phyloP scores from a whole-genome alignment of 2,329 filamentous ascomycete species.

The Gaeumannomyces sp. region DNA sequence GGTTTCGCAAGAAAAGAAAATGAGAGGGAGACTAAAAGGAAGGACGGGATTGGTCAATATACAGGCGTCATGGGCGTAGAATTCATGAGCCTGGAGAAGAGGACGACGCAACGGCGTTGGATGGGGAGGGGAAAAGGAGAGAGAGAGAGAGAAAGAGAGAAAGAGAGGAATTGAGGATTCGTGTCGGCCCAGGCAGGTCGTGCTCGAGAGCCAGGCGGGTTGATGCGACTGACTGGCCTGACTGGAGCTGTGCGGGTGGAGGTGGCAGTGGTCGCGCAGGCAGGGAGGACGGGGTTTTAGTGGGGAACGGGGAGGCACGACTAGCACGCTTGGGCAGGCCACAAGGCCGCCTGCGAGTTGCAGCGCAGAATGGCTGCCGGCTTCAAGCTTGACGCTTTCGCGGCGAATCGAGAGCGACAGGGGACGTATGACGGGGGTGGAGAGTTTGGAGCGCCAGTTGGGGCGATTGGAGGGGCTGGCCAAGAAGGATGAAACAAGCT shows the following conservation, averaged over 20 bases:
- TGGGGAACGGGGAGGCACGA: constrained; percentile 2
- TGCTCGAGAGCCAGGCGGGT: constrained; percentile 5
- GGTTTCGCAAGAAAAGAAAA: constrained; percentile 5
- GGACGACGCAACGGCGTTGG: constrained; percentile 5
- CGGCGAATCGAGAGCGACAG: not conserved
- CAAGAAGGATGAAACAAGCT: constrained; percentile 11
- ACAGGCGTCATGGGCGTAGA: constrained; percentile 10
- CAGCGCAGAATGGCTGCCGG: not conserved
- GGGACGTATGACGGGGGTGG: constrained; percentile 4
- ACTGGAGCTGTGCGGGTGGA: constrained; percentile 1
- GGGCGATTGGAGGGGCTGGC: constrained; percentile 6
- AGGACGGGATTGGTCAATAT: constrained; percentile 7
- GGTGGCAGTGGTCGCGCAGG: not conserved
- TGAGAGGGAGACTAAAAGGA: constrained; percentile 6
- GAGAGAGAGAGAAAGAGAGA: not conserved
- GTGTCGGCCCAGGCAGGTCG: constrained; percentile 1
- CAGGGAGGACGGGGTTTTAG: constrained; percentile 2
- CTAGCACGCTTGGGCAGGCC: not conserved
- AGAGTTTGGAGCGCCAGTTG: constrained; percentile 7
- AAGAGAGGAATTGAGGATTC: not conserved
- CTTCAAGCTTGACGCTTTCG: not conserved
- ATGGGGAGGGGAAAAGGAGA: not conserved
- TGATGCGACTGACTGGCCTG: constrained; percentile 3
- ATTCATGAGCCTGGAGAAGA: constrained; percentile 10
- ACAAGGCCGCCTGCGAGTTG: not conserved